A percentile compares a stretch with the other conserved stretches of the same genome.
These are phyloP conservation scores for Podila clonocystis DNA, from an alignment of 192 early-diverging fungal species.

Conservation along the genomic window DNA sequence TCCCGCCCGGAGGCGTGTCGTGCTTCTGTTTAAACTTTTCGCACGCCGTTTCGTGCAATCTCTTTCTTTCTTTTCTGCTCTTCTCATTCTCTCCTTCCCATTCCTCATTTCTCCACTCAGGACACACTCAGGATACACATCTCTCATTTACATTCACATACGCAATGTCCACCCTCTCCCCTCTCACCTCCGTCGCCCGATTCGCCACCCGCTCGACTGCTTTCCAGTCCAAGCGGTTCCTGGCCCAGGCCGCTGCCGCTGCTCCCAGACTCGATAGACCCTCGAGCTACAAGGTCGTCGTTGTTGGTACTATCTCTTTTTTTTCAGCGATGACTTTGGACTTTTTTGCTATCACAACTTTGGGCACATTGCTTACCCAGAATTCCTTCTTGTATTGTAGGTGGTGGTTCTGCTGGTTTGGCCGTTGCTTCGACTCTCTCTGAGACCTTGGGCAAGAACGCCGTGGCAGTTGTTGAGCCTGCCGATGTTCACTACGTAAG, in stretches of 20 bases:
- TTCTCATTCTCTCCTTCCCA: neutral
- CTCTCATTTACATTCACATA: neutral
- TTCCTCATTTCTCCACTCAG: neutral
- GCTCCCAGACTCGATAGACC: conserved; percentile 19
- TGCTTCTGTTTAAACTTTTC: conserved; percentile 7
- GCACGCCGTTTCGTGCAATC: neutral
- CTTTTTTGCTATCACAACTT: neutral
- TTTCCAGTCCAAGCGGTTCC: conserved; percentile 46
- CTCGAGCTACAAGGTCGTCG: conserved; percentile 64
- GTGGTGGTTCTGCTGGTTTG: conserved; percentile 66
- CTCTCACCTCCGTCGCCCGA: conserved; percentile 32
- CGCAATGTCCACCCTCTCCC: conserved; percentile 24
- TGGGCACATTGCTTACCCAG: neutral
- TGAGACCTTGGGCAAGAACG: conserved; percentile 65
- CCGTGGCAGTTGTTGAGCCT: conserved; percentile 82
- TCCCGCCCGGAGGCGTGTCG: too few species aligned
- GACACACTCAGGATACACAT: neutral
- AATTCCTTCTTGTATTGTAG: conserved; percentile 22
- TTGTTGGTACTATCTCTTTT: conserved; percentile 38
- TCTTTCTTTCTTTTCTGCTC: neutral
- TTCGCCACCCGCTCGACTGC: conserved; percentile 9
- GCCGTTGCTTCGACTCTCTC: conserved; percentile 77
- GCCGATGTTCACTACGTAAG: conserved; percentile 73
- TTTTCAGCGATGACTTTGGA: neutral
- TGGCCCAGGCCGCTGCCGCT: conserved; percentile 30